Evolutionary conservation across 768 basidiomycete species (phyloP).

Genomic region (Mycena vitilis): DNA sequence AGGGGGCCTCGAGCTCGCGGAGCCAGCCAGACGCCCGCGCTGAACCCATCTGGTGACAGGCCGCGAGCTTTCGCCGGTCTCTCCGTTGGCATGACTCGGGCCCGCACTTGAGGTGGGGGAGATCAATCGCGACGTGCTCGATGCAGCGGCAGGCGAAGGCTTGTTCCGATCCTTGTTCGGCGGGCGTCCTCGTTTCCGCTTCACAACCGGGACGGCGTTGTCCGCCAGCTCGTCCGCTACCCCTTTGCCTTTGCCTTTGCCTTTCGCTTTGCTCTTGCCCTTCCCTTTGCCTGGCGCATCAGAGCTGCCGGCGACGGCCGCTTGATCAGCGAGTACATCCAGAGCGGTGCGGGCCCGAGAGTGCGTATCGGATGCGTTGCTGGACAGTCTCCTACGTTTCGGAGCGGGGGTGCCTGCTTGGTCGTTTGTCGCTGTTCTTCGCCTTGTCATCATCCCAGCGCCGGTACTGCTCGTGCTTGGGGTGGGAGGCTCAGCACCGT

Average conservation of each 20-base stretch:
- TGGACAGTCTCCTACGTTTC: conserved; percentile 27
- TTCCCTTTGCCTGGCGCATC: conserved; percentile 12
- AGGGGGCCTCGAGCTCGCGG: conserved; percentile 11
- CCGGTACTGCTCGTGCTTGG: conserved; percentile 22
- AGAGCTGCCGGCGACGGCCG: conserved; percentile 20
- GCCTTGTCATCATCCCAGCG: conserved; percentile 26
- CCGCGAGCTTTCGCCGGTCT: background rate
- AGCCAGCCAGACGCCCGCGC: conserved; percentile 7
- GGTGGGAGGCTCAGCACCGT: conserved; percentile 14
- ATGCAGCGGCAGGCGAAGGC: background rate
- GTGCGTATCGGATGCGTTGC: background rate
- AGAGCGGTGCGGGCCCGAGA: conserved; percentile 20
- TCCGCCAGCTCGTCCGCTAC: conserved; percentile 2
- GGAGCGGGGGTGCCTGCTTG: conserved; percentile 7
- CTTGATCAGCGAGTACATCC: conserved; percentile 31
- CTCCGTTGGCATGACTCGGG: conserved; percentile 2
- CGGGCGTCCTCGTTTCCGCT: conserved; percentile 26
- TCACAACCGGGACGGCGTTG: conserved; percentile 6
- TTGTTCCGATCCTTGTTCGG: conserved; percentile 22
- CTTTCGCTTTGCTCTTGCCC: conserved; percentile 7
- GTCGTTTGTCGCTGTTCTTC: conserved; percentile 19
- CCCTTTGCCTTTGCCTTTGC: background rate
- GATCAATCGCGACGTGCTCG: background rate
- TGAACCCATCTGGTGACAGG: conserved; percentile 18
- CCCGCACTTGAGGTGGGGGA: conserved; percentile 14